Evolutionary conservation across 257 asterid species (phyloP).

Genomic region (Leptodermis oblonga): DNA sequence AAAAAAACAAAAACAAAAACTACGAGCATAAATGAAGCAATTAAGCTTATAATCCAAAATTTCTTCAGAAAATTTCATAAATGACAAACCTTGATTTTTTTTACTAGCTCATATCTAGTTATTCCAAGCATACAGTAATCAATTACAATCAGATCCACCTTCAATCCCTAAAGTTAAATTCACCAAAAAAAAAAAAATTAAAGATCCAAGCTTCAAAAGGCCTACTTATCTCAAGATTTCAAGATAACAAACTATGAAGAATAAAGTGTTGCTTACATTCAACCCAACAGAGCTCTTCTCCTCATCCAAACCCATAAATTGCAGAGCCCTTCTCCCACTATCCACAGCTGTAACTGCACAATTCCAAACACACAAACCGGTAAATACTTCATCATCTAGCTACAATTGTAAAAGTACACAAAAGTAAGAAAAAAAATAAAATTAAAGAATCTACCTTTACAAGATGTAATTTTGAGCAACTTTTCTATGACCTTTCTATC

Average conservation of each 20-base stretch:
- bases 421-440: background rate
- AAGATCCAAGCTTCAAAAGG: background rate
- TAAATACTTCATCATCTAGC: background rate
- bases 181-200: slow-evolving; percentile 1
- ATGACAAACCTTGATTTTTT: slow-evolving; percentile 63
- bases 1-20: no score
- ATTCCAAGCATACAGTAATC: slow-evolving; percentile 97
- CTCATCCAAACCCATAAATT: slow-evolving; percentile 76
- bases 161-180: slow-evolving; percentile 48
- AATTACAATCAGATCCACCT: slow-evolving; percentile 85
- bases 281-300: slow-evolving; percentile 51
- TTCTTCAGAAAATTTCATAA: background rate
- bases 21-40: background rate
- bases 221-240: background rate
- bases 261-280: slow-evolving; percentile 39
- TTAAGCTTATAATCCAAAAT: background rate
- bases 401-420: no score
- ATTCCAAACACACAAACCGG: slow-evolving; percentile 7
- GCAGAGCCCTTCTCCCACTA: slow-evolving; percentile 86
- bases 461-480: slow-evolving; percentile 36
- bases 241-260: background rate
- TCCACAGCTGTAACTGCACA: slow-evolving; percentile 81
- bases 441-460: slow-evolving; percentile 28
- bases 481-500: slow-evolving; percentile 39
- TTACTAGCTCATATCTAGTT: slow-evolving; percentile 85